Evolutionary conservation across 148 eudicot genomes (phyloP), one percentile per base, ranked within the genome.

Genomic region (Chenopodium suecicum): DNA sequence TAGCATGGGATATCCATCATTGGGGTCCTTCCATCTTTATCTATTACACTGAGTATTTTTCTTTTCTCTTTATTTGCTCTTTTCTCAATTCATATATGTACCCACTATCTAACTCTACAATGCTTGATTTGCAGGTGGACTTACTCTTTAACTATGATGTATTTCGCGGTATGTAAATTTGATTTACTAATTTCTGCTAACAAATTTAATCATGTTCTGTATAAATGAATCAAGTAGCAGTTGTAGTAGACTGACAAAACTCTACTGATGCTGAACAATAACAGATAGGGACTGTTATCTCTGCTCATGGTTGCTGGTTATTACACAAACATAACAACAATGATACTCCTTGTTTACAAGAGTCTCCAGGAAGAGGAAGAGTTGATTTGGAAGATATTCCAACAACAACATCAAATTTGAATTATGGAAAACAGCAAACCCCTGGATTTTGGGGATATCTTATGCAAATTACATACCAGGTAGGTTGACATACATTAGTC

Each of bases 361-460:
- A 64, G 29, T 82, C 32, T n/a, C 82, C 82, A 34, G 37, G 37
- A 22, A 79, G 25, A 78, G 80, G 23, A n/a, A 86, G 83, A 13
- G 56, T 79, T 23, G 93, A 87, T 19, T 50, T 79, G 17, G 93
- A 82, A 74, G 69, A 82, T 71, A 80, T 11, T 56, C 32, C 60
- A 46, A 10, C 75, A 44, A 13, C 41, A 34, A 34, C 41, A 34
- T 4, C 41, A 34, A 34, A 34, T 34, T 34, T 2, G 41, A 34
- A 34, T 34, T 6, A 34, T 34, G 41, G 37, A 34, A 34, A 34
- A 3, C 37, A 34, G 4, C 37, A 34, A 34, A 34, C 37, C 50
- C 88, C 93, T 2, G 91, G 88, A 41, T 88, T 90, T 82, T 88
- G 90, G 92, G 96, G 93, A 63, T 88, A 91, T 80, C 76, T 89